Base-by-base conservation (phyloP, 2,329 filamentous ascomycete genomes). In the Hirsutella rhossiliensis region DNA sequence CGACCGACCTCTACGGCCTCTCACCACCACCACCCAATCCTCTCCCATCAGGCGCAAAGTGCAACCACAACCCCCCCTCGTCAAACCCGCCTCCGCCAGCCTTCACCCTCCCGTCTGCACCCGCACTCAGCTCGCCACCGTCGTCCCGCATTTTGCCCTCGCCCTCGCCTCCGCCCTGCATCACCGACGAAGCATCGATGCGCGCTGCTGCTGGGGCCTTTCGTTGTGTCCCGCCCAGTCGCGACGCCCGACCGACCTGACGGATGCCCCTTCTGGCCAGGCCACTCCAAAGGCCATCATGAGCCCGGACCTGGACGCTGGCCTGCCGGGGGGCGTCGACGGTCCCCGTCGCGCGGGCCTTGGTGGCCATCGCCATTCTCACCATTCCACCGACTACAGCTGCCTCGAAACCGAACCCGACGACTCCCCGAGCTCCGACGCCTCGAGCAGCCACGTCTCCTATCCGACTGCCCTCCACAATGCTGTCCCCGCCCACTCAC, bases 111-210 rank as follows among this genome's bases (percentile, higher is more conserved):
- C 6, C 23, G 6, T 27, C 23, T 27, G 23, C 23, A 27, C 23
- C 23, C 23, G 23, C 23, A 27, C 23, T 7, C 23, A 27, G 2
- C 23, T 6, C 6, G 5, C 9, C 23, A 7, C 23, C 23, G 5
- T 27, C 23, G 23, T 27, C 23, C 9, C 6, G n/a, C 34, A 13
- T 19, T 17, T 15, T 12, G n/a, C 36, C 30, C 18, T 42, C 29
- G 11, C 19, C 30, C 18, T 13, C 41, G 32, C 41, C 34, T 20
- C 18, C 3, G 30, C 41, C 17, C 34, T 17, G 28, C 19, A 32
- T 31, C 28, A 9, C 45, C 39, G 43, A 65, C 67, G 68, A 63
- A 67, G 62, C 65, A 67, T 69, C 67, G 60, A 69, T 68, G 65
- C 62, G 60, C 58, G 58, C 59, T 56, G 58, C 58, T 67, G 63